Evolutionary conservation across 2,329 filamentous ascomycete species (phyloP).

Genomic region (Lasiodiplodia gonubiensis): DNA sequence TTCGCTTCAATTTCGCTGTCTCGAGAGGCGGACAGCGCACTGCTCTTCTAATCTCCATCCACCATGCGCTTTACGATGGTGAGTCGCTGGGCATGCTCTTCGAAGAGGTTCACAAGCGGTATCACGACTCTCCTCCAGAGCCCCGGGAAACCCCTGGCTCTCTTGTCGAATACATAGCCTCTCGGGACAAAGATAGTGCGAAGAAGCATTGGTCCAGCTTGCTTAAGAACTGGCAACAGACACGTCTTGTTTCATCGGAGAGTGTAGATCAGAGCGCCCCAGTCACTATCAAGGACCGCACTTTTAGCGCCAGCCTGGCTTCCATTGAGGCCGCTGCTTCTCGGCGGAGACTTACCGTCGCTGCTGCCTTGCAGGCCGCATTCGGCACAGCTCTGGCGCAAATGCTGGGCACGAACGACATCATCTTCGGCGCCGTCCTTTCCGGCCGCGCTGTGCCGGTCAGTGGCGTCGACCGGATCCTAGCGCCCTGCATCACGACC

Average conservation of each 20-base stretch:
- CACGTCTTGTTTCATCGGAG: slow-evolving; percentile 49
- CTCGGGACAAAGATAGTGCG: slow-evolving; percentile 36
- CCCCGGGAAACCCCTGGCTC: slow-evolving; percentile 34
- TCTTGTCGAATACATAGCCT: slow-evolving; percentile 39
- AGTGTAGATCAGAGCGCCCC: background rate
- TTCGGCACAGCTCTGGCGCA: slow-evolving; percentile 45
- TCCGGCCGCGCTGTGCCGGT: slow-evolving; percentile 43
- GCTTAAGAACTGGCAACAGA: slow-evolving; percentile 39
- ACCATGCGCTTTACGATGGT: slow-evolving; percentile 47
- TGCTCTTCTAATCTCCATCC: slow-evolving; percentile 43
- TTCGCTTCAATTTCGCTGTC: slow-evolving; percentile 36
- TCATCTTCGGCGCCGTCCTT: slow-evolving; percentile 44
- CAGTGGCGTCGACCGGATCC: slow-evolving; percentile 40
- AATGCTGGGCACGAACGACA: slow-evolving; percentile 36
- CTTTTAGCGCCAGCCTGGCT: slow-evolving; percentile 34
- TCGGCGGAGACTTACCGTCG: slow-evolving; percentile 39
- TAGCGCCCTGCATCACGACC: slow-evolving; percentile 47
- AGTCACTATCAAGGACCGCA: background rate
- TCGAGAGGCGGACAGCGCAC: slow-evolving; percentile 34
- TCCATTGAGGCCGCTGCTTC: slow-evolving; percentile 38
- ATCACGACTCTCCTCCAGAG: slow-evolving; percentile 30
- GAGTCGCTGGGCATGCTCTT: slow-evolving; percentile 44
- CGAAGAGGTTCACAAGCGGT: slow-evolving; percentile 40
- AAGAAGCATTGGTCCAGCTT: slow-evolving; percentile 36
- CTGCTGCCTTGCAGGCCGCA: slow-evolving; percentile 41